These are phyloP conservation scores for Heliamphora pulchella DNA, from an alignment of 179 eudicot species.

Conservation along the genomic window DNA sequence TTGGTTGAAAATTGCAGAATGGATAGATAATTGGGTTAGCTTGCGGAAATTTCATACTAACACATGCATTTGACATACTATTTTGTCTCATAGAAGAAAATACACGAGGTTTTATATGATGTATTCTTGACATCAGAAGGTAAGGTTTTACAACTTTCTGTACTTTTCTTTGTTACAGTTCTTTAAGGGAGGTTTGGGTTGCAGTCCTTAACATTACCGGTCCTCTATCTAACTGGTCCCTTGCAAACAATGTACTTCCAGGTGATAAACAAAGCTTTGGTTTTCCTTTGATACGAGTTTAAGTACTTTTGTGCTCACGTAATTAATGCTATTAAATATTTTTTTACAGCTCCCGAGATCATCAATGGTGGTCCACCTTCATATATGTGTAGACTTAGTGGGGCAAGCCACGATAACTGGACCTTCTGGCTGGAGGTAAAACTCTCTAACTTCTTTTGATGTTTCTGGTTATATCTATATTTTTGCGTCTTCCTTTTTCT, in stretches of 20 bases:
- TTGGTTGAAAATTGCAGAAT: not conserved
- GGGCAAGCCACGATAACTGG: conserved; percentile 76
- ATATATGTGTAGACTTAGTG: conserved; percentile 82
- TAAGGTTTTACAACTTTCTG: not conserved
- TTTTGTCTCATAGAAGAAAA: not conserved
- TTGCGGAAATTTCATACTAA: not conserved
- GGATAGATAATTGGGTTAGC: not conserved
- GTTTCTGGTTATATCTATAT: not conserved
- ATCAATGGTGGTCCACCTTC: conserved; percentile 75
- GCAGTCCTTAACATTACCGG: conserved; percentile 90
- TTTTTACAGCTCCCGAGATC: conserved; percentile 59
- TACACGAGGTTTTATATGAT: not conserved
- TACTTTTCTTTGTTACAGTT: conserved; percentile 41
- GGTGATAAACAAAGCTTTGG: conserved; percentile 29
- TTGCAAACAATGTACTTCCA: conserved; percentile 67
- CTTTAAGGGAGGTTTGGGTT: conserved; percentile 88
- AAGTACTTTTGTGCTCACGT: not conserved
- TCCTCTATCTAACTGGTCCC: conserved; percentile 83
- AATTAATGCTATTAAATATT: conserved; percentile 12
- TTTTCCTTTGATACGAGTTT: not conserved
- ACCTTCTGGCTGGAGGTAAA: conserved; percentile 96
- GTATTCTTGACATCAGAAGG: not conserved
- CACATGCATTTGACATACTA: not conserved
- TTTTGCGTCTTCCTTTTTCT: not conserved
- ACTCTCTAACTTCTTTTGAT: not conserved